These are phyloP conservation scores for Fusarium sp. DNA, from an alignment of 2,329 filamentous ascomycete species.

Conservation along the genomic window DNA sequence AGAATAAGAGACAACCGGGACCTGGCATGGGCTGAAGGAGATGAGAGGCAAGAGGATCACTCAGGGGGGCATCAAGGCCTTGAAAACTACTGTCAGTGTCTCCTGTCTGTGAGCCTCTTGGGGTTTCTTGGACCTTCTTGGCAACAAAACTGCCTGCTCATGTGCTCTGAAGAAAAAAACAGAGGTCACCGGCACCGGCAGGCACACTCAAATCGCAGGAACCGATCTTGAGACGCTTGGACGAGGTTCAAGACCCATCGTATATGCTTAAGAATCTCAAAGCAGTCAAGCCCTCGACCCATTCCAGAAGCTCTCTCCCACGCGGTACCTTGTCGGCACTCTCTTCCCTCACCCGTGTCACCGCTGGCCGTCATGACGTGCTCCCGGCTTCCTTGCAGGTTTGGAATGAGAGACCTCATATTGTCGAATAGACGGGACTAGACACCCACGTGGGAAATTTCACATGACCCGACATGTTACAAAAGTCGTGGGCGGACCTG, in stretches of 20 bases:
- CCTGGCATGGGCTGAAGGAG: background rate
- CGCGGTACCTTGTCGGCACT: background rate
- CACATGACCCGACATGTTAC: constrained; percentile 19
- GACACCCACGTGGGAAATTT: constrained; percentile 6
- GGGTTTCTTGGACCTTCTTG: background rate
- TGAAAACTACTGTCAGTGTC: background rate
- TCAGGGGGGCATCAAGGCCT: background rate
- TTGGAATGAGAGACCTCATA: background rate
- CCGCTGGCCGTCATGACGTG: background rate
- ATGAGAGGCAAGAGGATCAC: constrained; percentile 1
- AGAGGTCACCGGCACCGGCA: background rate
- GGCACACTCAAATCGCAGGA: background rate
- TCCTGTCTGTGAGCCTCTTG: background rate
- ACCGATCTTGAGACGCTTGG: background rate
- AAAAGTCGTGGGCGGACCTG: background rate
- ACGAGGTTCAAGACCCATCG: background rate
- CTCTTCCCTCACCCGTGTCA: background rate
- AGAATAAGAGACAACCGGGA: background rate
- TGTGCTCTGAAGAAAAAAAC: background rate
- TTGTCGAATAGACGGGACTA: background rate
- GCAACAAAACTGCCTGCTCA: background rate
- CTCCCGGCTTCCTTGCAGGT: background rate
- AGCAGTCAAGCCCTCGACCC: background rate
- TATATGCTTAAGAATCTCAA: constrained; percentile 7
- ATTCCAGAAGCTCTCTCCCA: background rate